Percentiles rank a stretch among this genome's conserved stretches.
phyloP scores from a whole-genome alignment of 495 filamentous ascomycete genomes.

The Aspergillus mulundensis region DNA sequence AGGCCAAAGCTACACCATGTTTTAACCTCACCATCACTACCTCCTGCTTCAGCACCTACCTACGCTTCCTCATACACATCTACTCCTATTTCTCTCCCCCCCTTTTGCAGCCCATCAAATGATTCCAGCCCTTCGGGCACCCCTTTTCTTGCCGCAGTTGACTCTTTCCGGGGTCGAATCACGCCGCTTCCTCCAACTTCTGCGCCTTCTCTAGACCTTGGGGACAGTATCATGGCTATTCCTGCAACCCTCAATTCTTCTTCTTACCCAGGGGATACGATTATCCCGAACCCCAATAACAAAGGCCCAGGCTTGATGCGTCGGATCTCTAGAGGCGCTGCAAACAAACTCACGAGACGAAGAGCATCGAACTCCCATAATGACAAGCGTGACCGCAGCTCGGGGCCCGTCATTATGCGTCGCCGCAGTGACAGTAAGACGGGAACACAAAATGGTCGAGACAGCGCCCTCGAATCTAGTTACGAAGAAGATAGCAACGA shows the following conservation, averaged over 20 bases:
- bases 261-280: slow-evolving; percentile 47
- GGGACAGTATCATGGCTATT: slow-evolving; percentile 50
- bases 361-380: slow-evolving; percentile 68
- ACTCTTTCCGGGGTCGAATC: slow-evolving; percentile 46
- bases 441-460: slow-evolving; percentile 52
- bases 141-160: slow-evolving; percentile 49
- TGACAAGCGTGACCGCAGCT: slow-evolving; percentile 76
- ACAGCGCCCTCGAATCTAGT: slow-evolving; percentile 46
- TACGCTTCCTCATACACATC: slow-evolving; percentile 32
- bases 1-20: slow-evolving; percentile 39
- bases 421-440: slow-evolving; percentile 83
- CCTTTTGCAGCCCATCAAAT: slow-evolving; percentile 31
- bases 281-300: slow-evolving; percentile 46
- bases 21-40: slow-evolving; percentile 29
- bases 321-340: slow-evolving; percentile 61
- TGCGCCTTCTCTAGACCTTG: slow-evolving; percentile 50
- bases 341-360: slow-evolving; percentile 58
- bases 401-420: slow-evolving; percentile 81
- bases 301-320: slow-evolving; percentile 61
- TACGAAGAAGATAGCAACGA: slow-evolving; percentile 66
- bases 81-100: slow-evolving; percentile 29
- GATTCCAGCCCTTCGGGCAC: slow-evolving; percentile 46
- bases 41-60: slow-evolving; percentile 25
- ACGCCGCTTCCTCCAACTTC: slow-evolving; percentile 29
- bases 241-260: slow-evolving; percentile 27